A percentile compares a stretch with the other conserved stretches of the same genome.
Conservation (phyloP, 2,329 filamentous ascomycete genomes). For the Setomelanomma holmii region DNA sequence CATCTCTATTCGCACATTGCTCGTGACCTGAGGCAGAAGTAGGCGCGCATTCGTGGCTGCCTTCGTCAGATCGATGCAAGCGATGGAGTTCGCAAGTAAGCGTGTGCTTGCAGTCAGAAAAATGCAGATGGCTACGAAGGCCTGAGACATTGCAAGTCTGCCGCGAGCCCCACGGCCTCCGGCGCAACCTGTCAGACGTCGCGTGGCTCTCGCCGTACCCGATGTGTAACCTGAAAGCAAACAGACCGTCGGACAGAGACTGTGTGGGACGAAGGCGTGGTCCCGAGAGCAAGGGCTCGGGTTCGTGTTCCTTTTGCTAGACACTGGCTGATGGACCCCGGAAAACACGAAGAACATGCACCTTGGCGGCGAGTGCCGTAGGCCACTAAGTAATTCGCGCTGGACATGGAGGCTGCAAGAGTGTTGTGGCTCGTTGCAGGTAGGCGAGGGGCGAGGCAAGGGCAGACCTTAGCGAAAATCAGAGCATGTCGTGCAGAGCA, state of each 20-base stretch:
- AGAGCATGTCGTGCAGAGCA: slow-evolving; percentile 2
- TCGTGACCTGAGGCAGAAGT: not conserved
- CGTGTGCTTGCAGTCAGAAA: not conserved
- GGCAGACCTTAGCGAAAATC: slow-evolving; percentile 1
- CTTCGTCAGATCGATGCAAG: not conserved
- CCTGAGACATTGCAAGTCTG: slow-evolving; percentile 1
- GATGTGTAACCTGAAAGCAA: slow-evolving; percentile 1
- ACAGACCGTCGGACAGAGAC: slow-evolving; percentile 5
- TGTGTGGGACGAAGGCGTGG: slow-evolving; percentile 5
- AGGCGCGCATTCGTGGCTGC: not conserved
- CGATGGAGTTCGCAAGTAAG: not conserved
- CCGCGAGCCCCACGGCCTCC: slow-evolving; percentile 2
- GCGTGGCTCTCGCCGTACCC: not conserved
- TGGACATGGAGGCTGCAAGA: not conserved
- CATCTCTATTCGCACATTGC: not conserved
- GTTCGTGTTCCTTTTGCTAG: slow-evolving; percentile 8
- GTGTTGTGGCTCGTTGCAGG: not conserved
- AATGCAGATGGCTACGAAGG: not conserved
- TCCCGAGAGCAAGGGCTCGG: slow-evolving; percentile 13
- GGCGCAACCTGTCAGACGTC: slow-evolving; percentile 5
- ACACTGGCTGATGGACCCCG: not conserved
- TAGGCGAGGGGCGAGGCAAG: slow-evolving; percentile 1
- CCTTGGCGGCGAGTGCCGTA: slow-evolving; percentile 2
- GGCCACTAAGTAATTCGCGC: not conserved
- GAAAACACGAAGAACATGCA: slow-evolving; percentile 5